Base-by-base conservation (phyloP, 2,329 filamentous ascomycete species). In the Diplodia mutila region DNA sequence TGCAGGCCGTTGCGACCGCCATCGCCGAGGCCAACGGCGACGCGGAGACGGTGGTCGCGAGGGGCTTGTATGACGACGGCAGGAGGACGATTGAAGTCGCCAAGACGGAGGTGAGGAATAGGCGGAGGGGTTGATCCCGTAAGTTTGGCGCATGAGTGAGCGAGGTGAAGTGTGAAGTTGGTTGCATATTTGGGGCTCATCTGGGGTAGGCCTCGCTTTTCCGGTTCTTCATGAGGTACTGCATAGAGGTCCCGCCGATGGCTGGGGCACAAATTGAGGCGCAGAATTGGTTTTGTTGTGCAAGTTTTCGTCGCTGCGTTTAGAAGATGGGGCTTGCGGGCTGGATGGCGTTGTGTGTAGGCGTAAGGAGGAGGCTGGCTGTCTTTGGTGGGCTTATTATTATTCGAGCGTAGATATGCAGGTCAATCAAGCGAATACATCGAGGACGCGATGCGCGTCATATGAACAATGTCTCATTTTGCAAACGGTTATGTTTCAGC, bases 21-120 rank as follows among this genome's bases (percentile, higher is more conserved):
- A 66, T 61, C 18, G 65, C 49, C 11, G 32, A 54, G 6, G 48
- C 37, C 18, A 32, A 23, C 21, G 34, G 37, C 23, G 49, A 37
- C 6, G 49, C 25, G 7, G 65, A 67, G 48, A 52, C 53, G 25
- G 32, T 67, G 3, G 32, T 67, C 16, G 66, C 66, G 12, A 34
- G 66, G 39, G 66, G 66, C 14, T 32, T 67, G 57, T 63, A 63
- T 14, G 66, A 55, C 23, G 66, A 67, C 11, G 66, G 66, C 6
- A 48, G 66, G 51, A 46, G 25, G 49, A 63, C 57, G 23, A 34
- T 67, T 8, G 66, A 67, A 37, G 66, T 67, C 4, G n/a, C 46
- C 34, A 37, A 64, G 48, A 64, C 59, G 3, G 46, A 59, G 49
- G 49, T 55, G n/a, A 46, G 57, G 14, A 67, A 57, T 53, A 54